A percentile compares a stretch with the other conserved stretches of the same genome.
Evolutionary conservation across 176 grass and related monocot species (phyloP).

Genomic region (Oryza rufipogon): DNA sequence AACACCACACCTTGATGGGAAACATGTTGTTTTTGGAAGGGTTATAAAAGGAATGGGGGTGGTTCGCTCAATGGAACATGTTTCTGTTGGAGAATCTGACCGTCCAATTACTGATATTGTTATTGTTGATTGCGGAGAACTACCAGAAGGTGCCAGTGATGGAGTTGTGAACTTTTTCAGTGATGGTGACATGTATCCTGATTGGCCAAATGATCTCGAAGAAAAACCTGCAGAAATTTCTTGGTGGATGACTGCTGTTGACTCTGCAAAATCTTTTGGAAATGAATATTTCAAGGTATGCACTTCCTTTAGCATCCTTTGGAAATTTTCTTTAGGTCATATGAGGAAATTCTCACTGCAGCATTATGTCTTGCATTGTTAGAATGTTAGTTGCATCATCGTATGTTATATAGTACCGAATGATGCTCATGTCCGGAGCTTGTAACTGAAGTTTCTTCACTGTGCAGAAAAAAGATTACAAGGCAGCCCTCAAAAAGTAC

Average conservation of each 20-base stretch:
- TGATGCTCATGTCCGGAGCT: background rate
- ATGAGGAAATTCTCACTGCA: background rate
- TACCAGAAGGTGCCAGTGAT: conserved; percentile 72
- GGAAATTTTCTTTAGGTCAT: conserved; percentile 1
- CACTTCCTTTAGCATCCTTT: conserved; percentile 15
- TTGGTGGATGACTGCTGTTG: conserved; percentile 88
- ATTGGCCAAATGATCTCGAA: conserved; percentile 88
- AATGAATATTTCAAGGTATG: conserved; percentile 84
- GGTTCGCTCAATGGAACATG: conserved; percentile 75
- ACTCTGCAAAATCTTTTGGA: conserved; percentile 77
- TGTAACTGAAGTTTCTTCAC: conserved; percentile 37
- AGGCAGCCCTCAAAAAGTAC: conserved; percentile 80
- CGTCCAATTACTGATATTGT: conserved; percentile 57
- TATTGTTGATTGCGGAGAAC: conserved; percentile 80
- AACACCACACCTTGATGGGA: conserved; percentile 86
- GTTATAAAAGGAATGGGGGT: conserved; percentile 91
- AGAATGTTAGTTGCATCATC: background rate
- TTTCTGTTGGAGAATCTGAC: conserved; percentile 66
- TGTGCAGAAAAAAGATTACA: conserved; percentile 77
- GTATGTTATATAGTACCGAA: background rate
- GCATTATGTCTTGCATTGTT: background rate
- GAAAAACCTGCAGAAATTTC: conserved; percentile 81
- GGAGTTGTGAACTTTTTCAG: conserved; percentile 85
- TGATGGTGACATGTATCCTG: conserved; percentile 87
- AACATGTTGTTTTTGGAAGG: conserved; percentile 90